Conservation (phyloP, 2,329 filamentous ascomycete species). For the Aspergillus uvarum region DNA sequence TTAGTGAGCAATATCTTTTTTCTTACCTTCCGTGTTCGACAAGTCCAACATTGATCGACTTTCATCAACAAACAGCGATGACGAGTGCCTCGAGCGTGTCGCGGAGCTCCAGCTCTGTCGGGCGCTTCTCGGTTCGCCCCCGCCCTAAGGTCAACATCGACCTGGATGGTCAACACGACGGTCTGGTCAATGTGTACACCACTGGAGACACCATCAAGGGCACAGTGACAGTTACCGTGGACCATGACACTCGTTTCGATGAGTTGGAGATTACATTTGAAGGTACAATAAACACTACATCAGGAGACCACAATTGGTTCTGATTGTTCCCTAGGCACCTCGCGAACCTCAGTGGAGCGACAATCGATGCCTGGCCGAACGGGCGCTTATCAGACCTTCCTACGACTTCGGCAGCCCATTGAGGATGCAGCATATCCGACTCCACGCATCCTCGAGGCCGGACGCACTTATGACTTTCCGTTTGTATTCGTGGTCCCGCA, state of each 20-base stretch:
- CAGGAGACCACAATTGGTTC: neutral
- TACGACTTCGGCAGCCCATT: constrained; percentile 63
- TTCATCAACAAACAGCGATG: neutral
- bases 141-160: constrained; percentile 34
- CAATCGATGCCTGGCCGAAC: constrained; percentile 55
- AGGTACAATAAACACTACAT: constrained; percentile 39
- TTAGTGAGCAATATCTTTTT: neutral
- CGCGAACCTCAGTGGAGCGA: constrained; percentile 56
- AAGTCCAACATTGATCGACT: neutral
- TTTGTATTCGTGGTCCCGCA: constrained; percentile 65
- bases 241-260: constrained; percentile 57
- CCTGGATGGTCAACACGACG: constrained; percentile 30
- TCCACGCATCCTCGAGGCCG: constrained; percentile 55
- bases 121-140: constrained; percentile 27
- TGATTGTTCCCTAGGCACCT: constrained; percentile 43
- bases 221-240: constrained; percentile 50
- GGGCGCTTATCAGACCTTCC: constrained; percentile 60
- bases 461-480: constrained; percentile 57
- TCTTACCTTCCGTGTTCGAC: too few relatives aligned
- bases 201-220: constrained; percentile 60
- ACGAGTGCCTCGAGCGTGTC: constrained; percentile 29
- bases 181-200: constrained; percentile 52
- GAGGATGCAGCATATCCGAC: constrained; percentile 53
- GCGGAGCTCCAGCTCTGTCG: constrained; percentile 27
- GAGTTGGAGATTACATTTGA: constrained; percentile 59